Conservation (phyloP, 768 basidiomycete genomes). For the Macrocybe gigantea region DNA sequence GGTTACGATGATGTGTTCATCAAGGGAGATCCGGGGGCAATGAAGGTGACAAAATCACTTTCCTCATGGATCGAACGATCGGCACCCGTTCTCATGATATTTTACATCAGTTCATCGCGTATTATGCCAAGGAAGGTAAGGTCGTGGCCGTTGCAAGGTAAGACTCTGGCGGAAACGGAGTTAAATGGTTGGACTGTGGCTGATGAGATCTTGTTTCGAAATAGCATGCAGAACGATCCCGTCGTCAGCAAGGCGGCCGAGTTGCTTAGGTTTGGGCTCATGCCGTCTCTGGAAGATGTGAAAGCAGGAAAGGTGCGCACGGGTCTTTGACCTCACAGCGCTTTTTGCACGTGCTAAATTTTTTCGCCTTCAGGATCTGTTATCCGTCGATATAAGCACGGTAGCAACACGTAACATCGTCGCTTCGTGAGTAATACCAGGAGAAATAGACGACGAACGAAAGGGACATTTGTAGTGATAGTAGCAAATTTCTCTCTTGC, state of each 20-base stretch:
- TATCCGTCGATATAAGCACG: too few relatives aligned
- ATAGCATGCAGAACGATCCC: slow-evolving; percentile 78
- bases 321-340: too few relatives aligned
- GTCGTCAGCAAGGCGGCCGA: slow-evolving; percentile 75
- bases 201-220: not conserved
- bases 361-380: too few relatives aligned
- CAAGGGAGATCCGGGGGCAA: slow-evolving; percentile 64
- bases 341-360: too few relatives aligned
- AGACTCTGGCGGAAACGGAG: slow-evolving; percentile 4
- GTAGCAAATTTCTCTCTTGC: too few relatives aligned
- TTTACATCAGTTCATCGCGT: slow-evolving; percentile 62
- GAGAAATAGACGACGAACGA: too few relatives aligned
- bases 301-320: slow-evolving; percentile 59
- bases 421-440: too few relatives aligned
- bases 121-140: slow-evolving; percentile 61
- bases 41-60: slow-evolving; percentile 51
- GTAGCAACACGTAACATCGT: too few relatives aligned
- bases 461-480: too few relatives aligned
- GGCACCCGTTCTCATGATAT: not conserved
- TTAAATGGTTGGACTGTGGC: not conserved
- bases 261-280: slow-evolving; percentile 68
- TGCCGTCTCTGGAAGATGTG: slow-evolving; percentile 75
- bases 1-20: slow-evolving; percentile 75
- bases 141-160: slow-evolving; percentile 66
- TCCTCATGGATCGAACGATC: not conserved